phyloP scores from a whole-genome alignment of 495 filamentous ascomycete species.

The Xylaria telfairii region DNA sequence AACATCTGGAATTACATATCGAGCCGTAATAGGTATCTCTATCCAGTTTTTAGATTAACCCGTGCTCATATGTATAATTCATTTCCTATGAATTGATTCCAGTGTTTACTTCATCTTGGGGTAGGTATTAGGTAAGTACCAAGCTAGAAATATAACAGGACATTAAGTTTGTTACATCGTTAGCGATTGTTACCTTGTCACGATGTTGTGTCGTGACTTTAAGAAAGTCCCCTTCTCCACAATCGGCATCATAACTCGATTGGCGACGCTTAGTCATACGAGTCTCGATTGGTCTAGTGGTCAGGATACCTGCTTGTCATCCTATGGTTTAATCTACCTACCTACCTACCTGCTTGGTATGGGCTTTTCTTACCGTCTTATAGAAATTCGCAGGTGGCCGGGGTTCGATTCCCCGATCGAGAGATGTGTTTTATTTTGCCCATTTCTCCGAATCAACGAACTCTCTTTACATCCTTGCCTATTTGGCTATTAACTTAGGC shows the following conservation, averaged over 20 bases:
- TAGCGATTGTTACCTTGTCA: no score
- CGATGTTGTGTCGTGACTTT: no score
- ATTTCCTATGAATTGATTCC: no score
- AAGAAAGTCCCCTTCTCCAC: no score
- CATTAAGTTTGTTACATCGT: no score
- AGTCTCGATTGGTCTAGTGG: constrained; percentile 29
- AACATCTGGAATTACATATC: neutral
- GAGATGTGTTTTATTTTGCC: constrained; percentile 28
- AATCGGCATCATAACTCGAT: neutral
- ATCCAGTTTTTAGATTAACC: neutral
- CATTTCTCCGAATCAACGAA: no score
- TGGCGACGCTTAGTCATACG: neutral
- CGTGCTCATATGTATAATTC: neutral
- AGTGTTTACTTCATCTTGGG: no score
- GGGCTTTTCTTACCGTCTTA: no score
- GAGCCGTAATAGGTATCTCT: neutral
- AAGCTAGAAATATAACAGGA: no score
- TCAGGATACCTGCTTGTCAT: constrained; percentile 29
- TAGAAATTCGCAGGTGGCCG: constrained; percentile 42
- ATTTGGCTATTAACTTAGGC: no score
- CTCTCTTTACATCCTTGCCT: neutral
- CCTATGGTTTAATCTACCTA: neutral
- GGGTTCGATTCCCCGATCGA: constrained; percentile 53
- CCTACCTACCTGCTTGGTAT: no score
- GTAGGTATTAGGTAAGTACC: no score